phyloP scores from a whole-genome alignment of 768 basidiomycete species.

The Boletus speciosus region DNA sequence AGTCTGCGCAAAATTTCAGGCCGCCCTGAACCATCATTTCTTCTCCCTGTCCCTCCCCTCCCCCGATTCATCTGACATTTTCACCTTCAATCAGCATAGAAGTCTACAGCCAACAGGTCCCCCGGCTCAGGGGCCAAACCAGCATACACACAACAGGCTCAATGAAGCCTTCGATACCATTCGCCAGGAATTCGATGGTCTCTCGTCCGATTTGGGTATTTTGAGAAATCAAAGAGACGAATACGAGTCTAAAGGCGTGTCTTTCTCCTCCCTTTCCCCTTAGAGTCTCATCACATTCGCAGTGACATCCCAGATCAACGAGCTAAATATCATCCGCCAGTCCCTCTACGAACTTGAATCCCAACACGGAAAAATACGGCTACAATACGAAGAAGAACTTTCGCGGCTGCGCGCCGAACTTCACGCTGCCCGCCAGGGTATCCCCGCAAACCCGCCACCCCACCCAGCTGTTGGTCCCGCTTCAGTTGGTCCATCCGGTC shows the following conservation, averaged over 20 bases:
- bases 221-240: slow-evolving; percentile 83
- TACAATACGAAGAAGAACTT: slow-evolving; percentile 86
- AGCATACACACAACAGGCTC: slow-evolving; percentile 47
- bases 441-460: slow-evolving; percentile 34
- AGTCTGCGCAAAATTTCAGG: slow-evolving; percentile 25
- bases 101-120: slow-evolving; percentile 53
- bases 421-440: slow-evolving; percentile 45
- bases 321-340: slow-evolving; percentile 85
- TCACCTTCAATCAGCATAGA: slow-evolving; percentile 39
- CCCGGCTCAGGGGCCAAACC: slow-evolving; percentile 39
- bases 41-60: not conserved
- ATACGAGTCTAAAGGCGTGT: slow-evolving; percentile 77
- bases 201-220: slow-evolving; percentile 62
- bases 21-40: slow-evolving; percentile 3
- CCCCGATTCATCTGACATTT: slow-evolving; percentile 16
- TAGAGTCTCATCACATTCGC: slow-evolving; percentile 10
- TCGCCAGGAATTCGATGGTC: slow-evolving; percentile 77
- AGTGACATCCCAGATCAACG: slow-evolving; percentile 84
- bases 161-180: slow-evolving; percentile 80
- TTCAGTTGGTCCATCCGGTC: slow-evolving; percentile 33
- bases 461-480: slow-evolving; percentile 34
- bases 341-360: slow-evolving; percentile 89
- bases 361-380: slow-evolving; percentile 80
- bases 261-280: not conserved
- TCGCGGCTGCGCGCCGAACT: slow-evolving; percentile 66